phyloP scores from a whole-genome alignment of 176 grass and related monocot species.

The Triticum urartu region DNA sequence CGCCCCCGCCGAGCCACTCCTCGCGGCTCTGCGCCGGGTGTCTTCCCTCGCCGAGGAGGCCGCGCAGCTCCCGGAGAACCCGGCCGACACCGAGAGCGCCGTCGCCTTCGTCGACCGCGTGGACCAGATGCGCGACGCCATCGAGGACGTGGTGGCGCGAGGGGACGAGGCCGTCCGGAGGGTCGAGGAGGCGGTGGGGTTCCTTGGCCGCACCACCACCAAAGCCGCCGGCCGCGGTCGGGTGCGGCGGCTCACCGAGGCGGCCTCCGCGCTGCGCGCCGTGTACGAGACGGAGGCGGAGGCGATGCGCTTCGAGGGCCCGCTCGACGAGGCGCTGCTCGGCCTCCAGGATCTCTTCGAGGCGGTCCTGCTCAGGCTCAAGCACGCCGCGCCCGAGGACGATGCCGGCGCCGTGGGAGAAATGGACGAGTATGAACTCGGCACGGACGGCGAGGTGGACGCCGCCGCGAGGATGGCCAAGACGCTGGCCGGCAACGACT shows the following conservation, averaged over 20 bases:
- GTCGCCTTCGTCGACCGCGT: slow-evolving; percentile 40
- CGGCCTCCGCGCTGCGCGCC: slow-evolving; percentile 39
- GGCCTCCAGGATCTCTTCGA: slow-evolving; percentile 59
- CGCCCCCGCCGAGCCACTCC: slow-evolving; percentile 33
- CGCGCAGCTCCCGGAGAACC: slow-evolving; percentile 20
- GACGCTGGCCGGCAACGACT: slow-evolving; percentile 64
- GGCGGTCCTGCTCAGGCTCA: slow-evolving; percentile 46
- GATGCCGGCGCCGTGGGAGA: neutral
- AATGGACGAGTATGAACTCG: slow-evolving; percentile 17
- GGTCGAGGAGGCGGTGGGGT: slow-evolving; percentile 62
- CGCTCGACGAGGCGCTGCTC: slow-evolving; percentile 58
- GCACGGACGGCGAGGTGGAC: slow-evolving; percentile 45
- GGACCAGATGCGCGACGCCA: slow-evolving; percentile 48
- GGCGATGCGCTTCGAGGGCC: slow-evolving; percentile 64
- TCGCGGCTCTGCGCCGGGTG: slow-evolving; percentile 37
- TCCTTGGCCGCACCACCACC: slow-evolving; percentile 63
- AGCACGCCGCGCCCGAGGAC: slow-evolving; percentile 34
- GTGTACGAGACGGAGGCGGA: slow-evolving; percentile 62
- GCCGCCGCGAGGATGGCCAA: slow-evolving; percentile 44
- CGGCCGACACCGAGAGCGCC: slow-evolving; percentile 10
- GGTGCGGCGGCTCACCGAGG: slow-evolving; percentile 46
- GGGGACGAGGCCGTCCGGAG: slow-evolving; percentile 48
- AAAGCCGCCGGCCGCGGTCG: slow-evolving; percentile 47
- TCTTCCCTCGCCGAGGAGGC: slow-evolving; percentile 29
- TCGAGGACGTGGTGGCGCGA: slow-evolving; percentile 36